Conservation (phyloP, 768 basidiomycete genomes). For the Tricholoma flavovirens region DNA sequence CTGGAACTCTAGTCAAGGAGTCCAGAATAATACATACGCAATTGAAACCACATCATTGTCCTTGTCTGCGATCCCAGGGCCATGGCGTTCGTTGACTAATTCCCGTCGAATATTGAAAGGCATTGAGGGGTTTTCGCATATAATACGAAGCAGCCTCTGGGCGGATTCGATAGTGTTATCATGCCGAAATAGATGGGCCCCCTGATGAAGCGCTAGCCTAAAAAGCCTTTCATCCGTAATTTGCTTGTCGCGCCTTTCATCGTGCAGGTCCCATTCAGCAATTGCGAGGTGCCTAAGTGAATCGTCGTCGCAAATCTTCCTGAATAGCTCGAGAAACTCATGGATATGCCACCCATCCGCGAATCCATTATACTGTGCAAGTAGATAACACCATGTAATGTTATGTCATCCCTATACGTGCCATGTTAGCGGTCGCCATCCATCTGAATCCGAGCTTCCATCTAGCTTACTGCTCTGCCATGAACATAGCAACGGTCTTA, state of each 20-base stretch:
- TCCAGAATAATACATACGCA: too few relatives aligned
- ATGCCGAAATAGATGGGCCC: conserved; percentile 8
- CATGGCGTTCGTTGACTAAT: conserved; percentile 82
- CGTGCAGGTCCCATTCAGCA: conserved; percentile 27
- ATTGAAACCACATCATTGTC: too few relatives aligned
- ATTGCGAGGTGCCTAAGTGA: conserved; percentile 24
- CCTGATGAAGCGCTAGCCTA: conserved; percentile 6
- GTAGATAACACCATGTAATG: conserved; percentile 33
- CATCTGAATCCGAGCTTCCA: too few relatives aligned
- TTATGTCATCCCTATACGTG: conserved; percentile 6
- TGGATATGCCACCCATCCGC: conserved; percentile 13
- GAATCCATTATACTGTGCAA: conserved; percentile 34
- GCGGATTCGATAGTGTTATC: conserved; percentile 11
- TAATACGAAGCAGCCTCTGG: conserved; percentile 10
- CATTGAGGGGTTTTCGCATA: background rate
- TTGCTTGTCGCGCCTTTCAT: conserved; percentile 16
- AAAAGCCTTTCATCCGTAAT: conserved; percentile 14
- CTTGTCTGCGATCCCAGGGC: conserved; percentile 60
- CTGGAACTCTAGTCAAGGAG: too few relatives aligned
- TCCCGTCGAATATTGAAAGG: background rate
- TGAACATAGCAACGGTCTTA: background rate
- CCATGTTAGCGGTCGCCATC: too few relatives aligned
- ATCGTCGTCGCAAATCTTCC: conserved; percentile 26
- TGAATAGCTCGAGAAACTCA: conserved; percentile 24
- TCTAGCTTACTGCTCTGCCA: background rate